These are phyloP conservation scores for Chalciporus sp. DNA, from an alignment of 1,284 basidiomycete species.

Conservation along the genomic window DNA sequence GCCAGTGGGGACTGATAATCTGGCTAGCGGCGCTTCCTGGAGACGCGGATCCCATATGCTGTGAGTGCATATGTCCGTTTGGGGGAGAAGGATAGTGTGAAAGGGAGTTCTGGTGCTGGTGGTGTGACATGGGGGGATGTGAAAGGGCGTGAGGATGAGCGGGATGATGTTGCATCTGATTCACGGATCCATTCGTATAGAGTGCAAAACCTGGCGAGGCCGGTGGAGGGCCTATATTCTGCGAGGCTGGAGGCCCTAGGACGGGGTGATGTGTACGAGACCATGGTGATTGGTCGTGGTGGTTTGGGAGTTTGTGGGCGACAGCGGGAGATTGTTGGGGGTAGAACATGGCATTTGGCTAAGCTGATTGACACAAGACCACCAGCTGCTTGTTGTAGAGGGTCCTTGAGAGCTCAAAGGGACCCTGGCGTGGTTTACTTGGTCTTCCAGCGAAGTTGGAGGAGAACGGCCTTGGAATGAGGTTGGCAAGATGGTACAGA, in stretches of 20 bases:
- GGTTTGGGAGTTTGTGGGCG: conserved; percentile 68
- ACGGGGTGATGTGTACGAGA: conserved; percentile 60
- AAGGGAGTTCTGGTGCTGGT: conserved; percentile 76
- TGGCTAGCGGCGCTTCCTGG: conserved; percentile 60
- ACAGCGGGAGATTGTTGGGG: conserved; percentile 79
- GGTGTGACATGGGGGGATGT: conserved; percentile 63
- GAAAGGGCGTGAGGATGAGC: conserved; percentile 47
- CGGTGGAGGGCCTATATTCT: conserved; percentile 58
- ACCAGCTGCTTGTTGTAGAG: conserved; percentile 2
- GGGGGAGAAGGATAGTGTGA: conserved; percentile 72
- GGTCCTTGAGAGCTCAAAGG: conserved; percentile 11
- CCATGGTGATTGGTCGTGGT: conserved; percentile 74
- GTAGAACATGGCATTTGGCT: conserved; percentile 70
- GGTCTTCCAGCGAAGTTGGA: conserved; percentile 5
- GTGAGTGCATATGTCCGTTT: conserved; percentile 59
- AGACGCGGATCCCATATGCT: conserved; percentile 64
- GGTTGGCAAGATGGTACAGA: conserved; percentile 15
- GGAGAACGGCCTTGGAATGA: conserved; percentile 1
- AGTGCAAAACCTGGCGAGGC: conserved; percentile 71
- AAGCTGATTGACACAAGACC: conserved; percentile 7
- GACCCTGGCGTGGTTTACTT: conserved; percentile 7
- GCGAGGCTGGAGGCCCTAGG: conserved; percentile 58
- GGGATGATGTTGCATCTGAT: conserved; percentile 61
- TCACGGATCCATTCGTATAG: conserved; percentile 67
- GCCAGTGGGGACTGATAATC: conserved; percentile 75